Evolutionary conservation across 2,329 filamentous ascomycete genomes (phyloP), one percentile per base, ranked within the genome.

Genomic region (Fusarium nanum): DNA sequence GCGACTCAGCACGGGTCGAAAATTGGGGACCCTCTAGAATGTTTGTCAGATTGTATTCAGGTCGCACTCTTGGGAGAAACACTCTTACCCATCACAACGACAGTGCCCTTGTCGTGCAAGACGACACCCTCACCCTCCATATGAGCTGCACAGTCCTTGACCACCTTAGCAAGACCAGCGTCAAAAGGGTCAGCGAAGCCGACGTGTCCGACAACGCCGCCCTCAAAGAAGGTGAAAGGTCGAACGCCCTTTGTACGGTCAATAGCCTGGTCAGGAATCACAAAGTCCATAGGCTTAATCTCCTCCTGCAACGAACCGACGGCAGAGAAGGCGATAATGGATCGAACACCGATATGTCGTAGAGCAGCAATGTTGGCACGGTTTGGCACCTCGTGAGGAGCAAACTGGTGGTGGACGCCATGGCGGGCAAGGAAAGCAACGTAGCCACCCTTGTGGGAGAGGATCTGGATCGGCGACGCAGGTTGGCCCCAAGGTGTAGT

Each of bases 291-390:
- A 45, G 96, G 96, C 82, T 92, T 93, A 80, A 99, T 95, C 77
- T 93, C 89, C 84, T 98, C 96, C 79, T 92, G 93, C 78, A 99
- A 84, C 76, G 92, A 95, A 68, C 96, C 96, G 60, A 99, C 96
- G 50, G 96, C 96, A 70, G 92, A 95, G 85, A 99, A 99, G 70
- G 95, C 94, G 78, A 99, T 93, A 79, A 98, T 89, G 78, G 90
- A 92, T 76, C 94, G 91, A 47, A 98, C 96, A 72, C 96, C 96
- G 66, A 99, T 86, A 75, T 89, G 90, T 71, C 96, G 91, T 68
- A 99, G 86, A n/a, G 96, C 96, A n/a, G 96, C 95, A 76, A 99
- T 97, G 85, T 98, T 99, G 81, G 96, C 96, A 70, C 93, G 93
- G 72, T 91, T 89, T 64, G 94, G 94, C n/a, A 99, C 92, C 82